Evolutionary conservation across 805 yeast genomes (phyloP).

Genomic region (Limtongozyma cylindracea): DNA sequence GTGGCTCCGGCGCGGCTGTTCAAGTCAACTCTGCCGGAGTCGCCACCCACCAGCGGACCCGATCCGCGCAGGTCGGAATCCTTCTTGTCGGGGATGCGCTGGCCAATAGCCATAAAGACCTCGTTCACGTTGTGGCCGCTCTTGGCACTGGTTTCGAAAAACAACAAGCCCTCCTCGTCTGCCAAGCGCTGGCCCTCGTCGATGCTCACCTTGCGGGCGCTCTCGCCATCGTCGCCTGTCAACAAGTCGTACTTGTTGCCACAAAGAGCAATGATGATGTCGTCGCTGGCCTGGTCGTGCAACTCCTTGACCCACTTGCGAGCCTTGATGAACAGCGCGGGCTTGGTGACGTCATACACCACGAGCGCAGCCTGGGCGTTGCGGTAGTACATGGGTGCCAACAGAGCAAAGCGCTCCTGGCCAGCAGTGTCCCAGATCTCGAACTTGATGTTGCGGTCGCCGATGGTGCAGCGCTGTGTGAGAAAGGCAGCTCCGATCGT

Average conservation of each 20-base stretch:
- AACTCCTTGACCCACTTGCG: constrained; percentile 59
- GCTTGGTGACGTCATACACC: constrained; percentile 51
- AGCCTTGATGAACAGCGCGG: constrained; percentile 43
- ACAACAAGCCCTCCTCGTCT: constrained; percentile 71
- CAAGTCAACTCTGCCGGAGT: no score
- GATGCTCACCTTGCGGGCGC: constrained; percentile 51
- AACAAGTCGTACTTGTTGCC: constrained; percentile 54
- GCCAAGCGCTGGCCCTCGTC: constrained; percentile 80
- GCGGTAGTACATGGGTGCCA: constrained; percentile 69
- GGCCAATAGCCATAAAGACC: constrained; percentile 76
- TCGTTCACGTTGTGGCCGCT: constrained; percentile 75
- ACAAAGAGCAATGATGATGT: constrained; percentile 59
- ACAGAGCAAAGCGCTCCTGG: constrained; percentile 52
- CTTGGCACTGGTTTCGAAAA: constrained; percentile 90
- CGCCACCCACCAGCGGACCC: no score
- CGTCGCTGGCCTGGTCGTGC: constrained; percentile 54
- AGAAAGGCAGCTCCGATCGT: constrained; percentile 73
- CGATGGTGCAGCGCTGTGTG: constrained; percentile 35
- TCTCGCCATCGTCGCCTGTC: constrained; percentile 23
- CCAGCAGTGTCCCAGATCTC: constrained; percentile 85
- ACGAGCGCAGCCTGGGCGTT: constrained; percentile 63
- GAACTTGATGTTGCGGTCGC: constrained; percentile 29
- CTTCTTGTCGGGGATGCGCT: constrained; percentile 63
- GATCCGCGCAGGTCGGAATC: no score
- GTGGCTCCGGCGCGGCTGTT: no score